phyloP scores from a whole-genome alignment of 305 asterid species.

The Fraxinus greggii region DNA sequence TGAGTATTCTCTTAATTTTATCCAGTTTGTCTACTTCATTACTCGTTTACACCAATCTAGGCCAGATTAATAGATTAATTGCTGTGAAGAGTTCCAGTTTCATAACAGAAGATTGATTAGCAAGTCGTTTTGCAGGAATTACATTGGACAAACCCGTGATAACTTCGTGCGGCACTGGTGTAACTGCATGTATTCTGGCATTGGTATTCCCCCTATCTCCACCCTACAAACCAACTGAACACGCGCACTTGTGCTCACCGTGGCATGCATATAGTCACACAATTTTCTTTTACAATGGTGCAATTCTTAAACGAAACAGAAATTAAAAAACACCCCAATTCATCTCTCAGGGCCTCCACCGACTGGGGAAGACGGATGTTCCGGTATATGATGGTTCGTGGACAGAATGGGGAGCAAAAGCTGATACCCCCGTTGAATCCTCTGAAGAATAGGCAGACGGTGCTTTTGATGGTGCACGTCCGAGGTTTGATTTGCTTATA shows the following conservation, averaged over 20 bases:
- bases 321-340: not conserved
- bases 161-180: constrained; percentile 88
- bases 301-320: not conserved
- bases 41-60: not conserved
- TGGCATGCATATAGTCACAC: not conserved
- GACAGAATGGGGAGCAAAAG: constrained; percentile 83
- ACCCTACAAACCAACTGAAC: not conserved
- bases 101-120: not conserved
- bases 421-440: constrained; percentile 51
- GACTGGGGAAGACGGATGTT: constrained; percentile 68
- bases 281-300: not conserved
- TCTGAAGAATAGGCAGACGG: constrained; percentile 32
- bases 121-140: constrained; percentile 46
- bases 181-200: constrained; percentile 89
- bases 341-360: constrained; percentile 69
- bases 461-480: not conserved
- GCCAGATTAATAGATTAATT: not conserved
- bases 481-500: not conserved
- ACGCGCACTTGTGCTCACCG: not conserved
- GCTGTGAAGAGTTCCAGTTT: not conserved
- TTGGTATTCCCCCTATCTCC: constrained; percentile 45
- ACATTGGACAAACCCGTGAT: constrained; percentile 56
- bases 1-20: not conserved
- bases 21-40: not conserved
- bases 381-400: constrained; percentile 89